Conservation (phyloP, 495 filamentous ascomycete species). For the Schizothecium vesticola region DNA sequence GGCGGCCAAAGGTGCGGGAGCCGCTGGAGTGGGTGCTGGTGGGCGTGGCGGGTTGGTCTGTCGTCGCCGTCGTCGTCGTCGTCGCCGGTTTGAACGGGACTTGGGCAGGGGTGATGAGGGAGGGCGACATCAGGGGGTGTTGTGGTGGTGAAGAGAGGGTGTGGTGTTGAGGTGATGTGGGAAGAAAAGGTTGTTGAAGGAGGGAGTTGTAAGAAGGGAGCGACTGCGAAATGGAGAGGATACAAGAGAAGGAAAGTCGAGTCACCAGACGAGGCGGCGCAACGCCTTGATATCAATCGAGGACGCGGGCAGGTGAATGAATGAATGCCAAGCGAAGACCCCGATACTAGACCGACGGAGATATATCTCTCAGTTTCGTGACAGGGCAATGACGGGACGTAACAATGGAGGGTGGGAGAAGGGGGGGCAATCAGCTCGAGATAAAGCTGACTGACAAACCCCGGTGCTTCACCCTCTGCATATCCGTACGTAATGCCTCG, state of each 20-base stretch:
- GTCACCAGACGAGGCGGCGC: neutral
- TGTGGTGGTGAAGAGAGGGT: neutral
- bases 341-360: neutral
- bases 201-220: neutral
- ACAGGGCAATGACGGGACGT: neutral
- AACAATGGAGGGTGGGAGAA: neutral
- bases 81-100: slow-evolving; percentile 7
- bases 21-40: slow-evolving; percentile 13
- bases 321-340: neutral
- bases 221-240: neutral
- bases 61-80: neutral
- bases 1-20: slow-evolving; percentile 24
- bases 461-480: neutral
- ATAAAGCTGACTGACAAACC: neutral
- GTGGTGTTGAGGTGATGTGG: neutral
- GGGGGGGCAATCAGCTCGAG: neutral
- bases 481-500: neutral
- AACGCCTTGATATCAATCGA: neutral
- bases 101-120: slow-evolving; percentile 8
- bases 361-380: neutral
- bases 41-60: neutral
- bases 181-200: neutral
- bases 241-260: neutral
- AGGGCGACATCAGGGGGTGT: slow-evolving; percentile 14
- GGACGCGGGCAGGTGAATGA: neutral